A percentile compares a stretch with the other conserved stretches of the same genome.
phyloP scores from a whole-genome alignment of 768 basidiomycete species.

The Podaxis mareebaensis region DNA sequence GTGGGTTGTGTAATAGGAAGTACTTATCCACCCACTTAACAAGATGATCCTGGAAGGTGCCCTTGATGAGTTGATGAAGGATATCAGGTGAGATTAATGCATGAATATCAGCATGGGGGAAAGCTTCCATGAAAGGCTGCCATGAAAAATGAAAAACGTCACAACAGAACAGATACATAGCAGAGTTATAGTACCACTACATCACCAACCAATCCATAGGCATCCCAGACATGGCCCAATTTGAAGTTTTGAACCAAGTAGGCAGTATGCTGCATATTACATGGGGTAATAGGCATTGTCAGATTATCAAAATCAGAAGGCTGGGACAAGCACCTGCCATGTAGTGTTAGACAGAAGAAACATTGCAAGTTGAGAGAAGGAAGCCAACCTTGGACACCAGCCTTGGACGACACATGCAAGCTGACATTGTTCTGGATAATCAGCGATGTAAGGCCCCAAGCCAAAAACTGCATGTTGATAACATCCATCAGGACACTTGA shows the following conservation, averaged over 20 bases:
- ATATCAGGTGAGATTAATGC: constrained; percentile 30
- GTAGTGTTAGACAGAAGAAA: too few species aligned
- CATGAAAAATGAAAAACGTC: too few species aligned
- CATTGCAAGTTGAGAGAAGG: too few species aligned
- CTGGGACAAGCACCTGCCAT: too few species aligned
- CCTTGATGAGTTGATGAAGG: constrained; percentile 22
- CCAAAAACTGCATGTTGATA: constrained; percentile 24
- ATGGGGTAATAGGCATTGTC: too few species aligned
- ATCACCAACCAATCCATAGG: too few species aligned
- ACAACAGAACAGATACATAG: too few species aligned
- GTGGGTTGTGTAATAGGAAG: constrained; percentile 5
- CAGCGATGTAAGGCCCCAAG: constrained; percentile 30
- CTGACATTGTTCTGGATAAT: constrained; percentile 30
- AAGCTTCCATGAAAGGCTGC: constrained; percentile 32
- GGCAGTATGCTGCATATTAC: too few species aligned
- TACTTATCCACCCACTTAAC: constrained; percentile 36
- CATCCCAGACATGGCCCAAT: too few species aligned
- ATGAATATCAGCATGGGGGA: constrained; percentile 33
- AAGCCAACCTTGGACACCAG: constrained; percentile 22
- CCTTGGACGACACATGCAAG: constrained; percentile 24
- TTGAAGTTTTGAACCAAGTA: too few species aligned
- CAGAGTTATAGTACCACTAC: too few species aligned
- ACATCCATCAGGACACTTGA: constrained; percentile 28
- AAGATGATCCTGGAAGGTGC: constrained; percentile 41
- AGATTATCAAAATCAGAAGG: too few species aligned